phyloP scores from a whole-genome alignment of 2,329 filamentous ascomycete species.

The Metarhizium album region DNA sequence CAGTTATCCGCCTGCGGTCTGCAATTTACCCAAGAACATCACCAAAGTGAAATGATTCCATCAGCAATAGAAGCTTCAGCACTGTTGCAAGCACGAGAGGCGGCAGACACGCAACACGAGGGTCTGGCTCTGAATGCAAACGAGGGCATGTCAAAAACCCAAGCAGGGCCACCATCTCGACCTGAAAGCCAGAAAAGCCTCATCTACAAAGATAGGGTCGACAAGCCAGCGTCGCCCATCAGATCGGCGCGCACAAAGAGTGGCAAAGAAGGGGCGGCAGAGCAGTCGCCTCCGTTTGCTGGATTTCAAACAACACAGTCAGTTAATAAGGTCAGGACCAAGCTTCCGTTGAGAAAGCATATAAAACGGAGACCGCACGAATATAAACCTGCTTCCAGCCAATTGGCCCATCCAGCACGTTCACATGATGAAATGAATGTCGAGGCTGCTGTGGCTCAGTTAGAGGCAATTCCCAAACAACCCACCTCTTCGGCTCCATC shows the following conservation, averaged over 20 bases:
- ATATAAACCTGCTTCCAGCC: background rate
- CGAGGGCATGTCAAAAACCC: background rate
- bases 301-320: background rate
- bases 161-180: background rate
- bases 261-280: background rate
- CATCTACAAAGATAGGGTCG: background rate
- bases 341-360: background rate
- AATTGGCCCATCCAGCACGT: background rate
- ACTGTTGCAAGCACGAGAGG: background rate
- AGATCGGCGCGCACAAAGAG: background rate
- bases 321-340: background rate
- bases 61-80: background rate
- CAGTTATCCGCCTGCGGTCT: constrained; percentile 1
- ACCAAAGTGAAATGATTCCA: background rate
- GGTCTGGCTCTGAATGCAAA: background rate
- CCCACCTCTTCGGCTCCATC: background rate
- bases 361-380: background rate
- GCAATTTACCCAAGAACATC: background rate
- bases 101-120: background rate
- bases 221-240: background rate
- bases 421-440: background rate
- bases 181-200: background rate
- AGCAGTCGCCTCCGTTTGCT: background rate
- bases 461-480: constrained; percentile 1
- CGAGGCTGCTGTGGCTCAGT: background rate